Conservation (phyloP, 371 early-diverging fungal genomes). For the Homolaphlyctis polyrhiza region DNA sequence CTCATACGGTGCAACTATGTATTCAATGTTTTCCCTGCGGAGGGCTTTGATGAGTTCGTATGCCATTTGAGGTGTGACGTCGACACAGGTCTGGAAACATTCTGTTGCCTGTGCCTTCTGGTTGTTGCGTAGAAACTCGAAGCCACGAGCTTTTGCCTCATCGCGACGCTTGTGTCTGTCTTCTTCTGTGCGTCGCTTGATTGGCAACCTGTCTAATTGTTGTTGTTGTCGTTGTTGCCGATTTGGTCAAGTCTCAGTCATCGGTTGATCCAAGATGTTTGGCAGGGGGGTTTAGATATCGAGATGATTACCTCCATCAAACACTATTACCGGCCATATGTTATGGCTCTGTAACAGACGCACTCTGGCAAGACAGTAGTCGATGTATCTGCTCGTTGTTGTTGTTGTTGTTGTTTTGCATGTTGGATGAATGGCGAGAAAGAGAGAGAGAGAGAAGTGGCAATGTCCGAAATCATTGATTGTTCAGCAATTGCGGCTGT, state of each 20-base stretch:
- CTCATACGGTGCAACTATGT: constrained; percentile 96
- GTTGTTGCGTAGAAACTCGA: constrained; percentile 42
- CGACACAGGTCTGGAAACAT: constrained; percentile 64
- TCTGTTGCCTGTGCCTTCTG: constrained; percentile 60
- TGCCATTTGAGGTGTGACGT: constrained; percentile 67
- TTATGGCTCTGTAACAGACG: constrained; percentile 59
- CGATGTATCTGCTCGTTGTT: constrained; percentile 79
- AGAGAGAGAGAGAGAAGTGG: too few species aligned
- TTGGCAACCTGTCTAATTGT: constrained; percentile 72
- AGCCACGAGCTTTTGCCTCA: constrained; percentile 47
- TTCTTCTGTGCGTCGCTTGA: constrained; percentile 74
- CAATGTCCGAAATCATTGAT: too few species aligned
- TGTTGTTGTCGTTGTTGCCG: too few species aligned
- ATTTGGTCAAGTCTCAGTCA: background rate
- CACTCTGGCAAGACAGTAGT: constrained; percentile 69
- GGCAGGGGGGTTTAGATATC: too few species aligned
- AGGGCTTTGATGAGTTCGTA: constrained; percentile 69
- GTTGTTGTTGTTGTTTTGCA: too few species aligned
- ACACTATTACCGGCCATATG: constrained; percentile 88
- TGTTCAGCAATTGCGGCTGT: too few species aligned
- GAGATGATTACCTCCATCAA: constrained; percentile 82
- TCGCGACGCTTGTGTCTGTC: constrained; percentile 60
- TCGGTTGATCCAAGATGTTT: too few species aligned
- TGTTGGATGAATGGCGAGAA: too few species aligned
- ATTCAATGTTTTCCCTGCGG: constrained; percentile 58